A percentile compares a stretch with the other conserved stretches of the same genome.
These are phyloP conservation scores for Saccharomycopsis crataegensis DNA, from an alignment of 1,139 yeast genomes.

Conservation along the genomic window DNA sequence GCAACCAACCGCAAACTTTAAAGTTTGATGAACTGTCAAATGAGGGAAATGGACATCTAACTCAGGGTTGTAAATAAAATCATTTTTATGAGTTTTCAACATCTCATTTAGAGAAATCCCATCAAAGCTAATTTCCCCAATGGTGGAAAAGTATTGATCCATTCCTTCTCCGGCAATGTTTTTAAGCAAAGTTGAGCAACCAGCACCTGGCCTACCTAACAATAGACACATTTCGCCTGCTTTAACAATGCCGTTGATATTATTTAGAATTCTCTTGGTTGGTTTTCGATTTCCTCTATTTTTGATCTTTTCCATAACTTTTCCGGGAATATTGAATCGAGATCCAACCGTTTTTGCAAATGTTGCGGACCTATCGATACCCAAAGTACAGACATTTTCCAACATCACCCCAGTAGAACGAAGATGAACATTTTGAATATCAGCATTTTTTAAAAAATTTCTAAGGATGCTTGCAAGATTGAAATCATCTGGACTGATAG, in stretches of 20 bases:
- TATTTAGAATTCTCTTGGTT: conserved; percentile 38
- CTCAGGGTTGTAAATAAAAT: conserved; percentile 55
- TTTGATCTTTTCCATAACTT: conserved; percentile 33
- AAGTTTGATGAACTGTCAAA: conserved; percentile 55
- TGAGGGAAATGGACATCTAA: conserved; percentile 57
- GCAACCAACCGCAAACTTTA: conserved; percentile 51
- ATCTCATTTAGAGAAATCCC: conserved; percentile 44
- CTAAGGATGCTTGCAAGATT: conserved; percentile 30
- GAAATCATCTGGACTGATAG: conserved; percentile 25
- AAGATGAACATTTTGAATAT: conserved; percentile 33
- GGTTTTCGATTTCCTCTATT: conserved; percentile 42
- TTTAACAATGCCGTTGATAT: conserved; percentile 36
- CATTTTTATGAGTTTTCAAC: conserved; percentile 41
- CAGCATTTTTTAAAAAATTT: conserved; percentile 26
- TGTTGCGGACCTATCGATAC: conserved; percentile 37
- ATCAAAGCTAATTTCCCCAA: conserved; percentile 43
- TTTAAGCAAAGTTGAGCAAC: conserved; percentile 53
- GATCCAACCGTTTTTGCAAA: conserved; percentile 41
- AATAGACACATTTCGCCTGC: conserved; percentile 57
- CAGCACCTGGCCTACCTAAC: conserved; percentile 63
- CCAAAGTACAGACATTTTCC: conserved; percentile 38
- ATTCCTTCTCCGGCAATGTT: conserved; percentile 41
- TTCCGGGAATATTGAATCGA: conserved; percentile 29
- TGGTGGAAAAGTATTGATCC: conserved; percentile 27
- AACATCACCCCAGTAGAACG: conserved; percentile 43